Evolutionary conservation across 2,329 filamentous ascomycete species (phyloP).

Genomic region (Diaporthe ilicicola): DNA sequence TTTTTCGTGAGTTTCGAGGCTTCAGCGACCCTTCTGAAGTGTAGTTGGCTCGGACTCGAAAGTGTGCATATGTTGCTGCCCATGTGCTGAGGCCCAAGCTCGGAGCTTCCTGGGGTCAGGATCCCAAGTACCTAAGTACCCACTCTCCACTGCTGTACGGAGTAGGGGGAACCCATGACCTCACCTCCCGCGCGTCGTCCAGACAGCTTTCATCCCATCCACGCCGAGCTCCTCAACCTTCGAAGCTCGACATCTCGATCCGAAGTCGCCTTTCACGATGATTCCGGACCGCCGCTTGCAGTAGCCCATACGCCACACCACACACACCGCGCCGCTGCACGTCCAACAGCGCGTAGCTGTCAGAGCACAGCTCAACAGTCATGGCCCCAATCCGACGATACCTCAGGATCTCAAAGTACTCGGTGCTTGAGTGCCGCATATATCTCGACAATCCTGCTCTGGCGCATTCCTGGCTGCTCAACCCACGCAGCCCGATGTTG

Average conservation of each 20-base stretch:
- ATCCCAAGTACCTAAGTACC: not conserved
- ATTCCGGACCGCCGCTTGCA: not conserved
- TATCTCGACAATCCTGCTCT: conserved; percentile 93
- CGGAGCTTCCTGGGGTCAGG: not conserved
- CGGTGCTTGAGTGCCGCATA: conserved; percentile 95
- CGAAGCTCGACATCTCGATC: conserved; percentile 3
- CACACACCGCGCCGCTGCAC: not conserved
- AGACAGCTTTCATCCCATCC: conserved; percentile 5
- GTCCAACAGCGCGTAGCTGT: not conserved
- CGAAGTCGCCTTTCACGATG: not conserved
- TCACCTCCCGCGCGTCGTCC: not conserved
- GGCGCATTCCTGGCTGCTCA: conserved; percentile 83
- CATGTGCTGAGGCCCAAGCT: not conserved
- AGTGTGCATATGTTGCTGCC: not conserved
- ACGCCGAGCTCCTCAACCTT: not conserved
- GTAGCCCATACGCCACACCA: conserved; percentile 5
- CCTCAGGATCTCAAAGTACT: conserved; percentile 89
- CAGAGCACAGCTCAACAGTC: not conserved
- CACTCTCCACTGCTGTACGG: too few species aligned
- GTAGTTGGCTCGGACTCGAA: not conserved
- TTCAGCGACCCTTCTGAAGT: too few species aligned
- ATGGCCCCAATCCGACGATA: conserved; percentile 94
- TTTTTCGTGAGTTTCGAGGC: not conserved
- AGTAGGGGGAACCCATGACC: not conserved
- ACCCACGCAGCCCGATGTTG: conserved; percentile 77